Base-by-base conservation (phyloP, 805 yeast species). In the Phaffomyces thermotolerans region DNA sequence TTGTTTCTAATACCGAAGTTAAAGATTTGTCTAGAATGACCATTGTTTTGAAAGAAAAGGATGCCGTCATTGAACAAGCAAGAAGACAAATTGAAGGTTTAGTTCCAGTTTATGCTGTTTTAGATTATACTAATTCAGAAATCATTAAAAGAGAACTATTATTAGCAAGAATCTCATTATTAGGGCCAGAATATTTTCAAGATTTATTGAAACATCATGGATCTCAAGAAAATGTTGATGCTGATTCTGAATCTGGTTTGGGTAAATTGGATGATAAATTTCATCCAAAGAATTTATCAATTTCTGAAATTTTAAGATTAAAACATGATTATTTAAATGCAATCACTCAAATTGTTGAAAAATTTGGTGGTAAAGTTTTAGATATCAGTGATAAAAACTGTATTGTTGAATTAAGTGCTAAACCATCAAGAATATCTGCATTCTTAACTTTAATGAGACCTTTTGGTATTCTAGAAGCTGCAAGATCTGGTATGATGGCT, bases 401-500 rank as follows among this genome's bases (percentile, higher is more conserved):
- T 65, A 80, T 93, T 58, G 90, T 93, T 39, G 99, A 93, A 73
- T 76, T 93, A 53, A 75, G 86, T 52, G 99, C 98, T 42, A 90
- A 91, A 64, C 99, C 98, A 32, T 78, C 85, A 42, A 79, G 97
- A 66, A 75, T 93, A 51, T 73, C 91, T 36, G 80, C 95, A 34
- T 90, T 90, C 65, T 78, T 93, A 61, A 85, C 84, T 50, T 78
- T 93, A 61, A 73, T 90, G 60, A 93, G 88, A 64, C 99, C 99
- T 37, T 93, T 93, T 61, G 99, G 99, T 60, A 81, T 93, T 46
- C 75, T 93, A 59, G 99, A 93, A 68, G 84, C 91, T 57, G 96
- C 97, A 36, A 79, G 99, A 69, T 84, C 95, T 23, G 99, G 99
- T 69, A 87, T 91, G 95, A 89, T 93, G 91, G 99, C 98, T 9